These are phyloP conservation scores for Lactarius sanguifluus DNA, from an alignment of 768 basidiomycete species.

Conservation along the genomic window DNA sequence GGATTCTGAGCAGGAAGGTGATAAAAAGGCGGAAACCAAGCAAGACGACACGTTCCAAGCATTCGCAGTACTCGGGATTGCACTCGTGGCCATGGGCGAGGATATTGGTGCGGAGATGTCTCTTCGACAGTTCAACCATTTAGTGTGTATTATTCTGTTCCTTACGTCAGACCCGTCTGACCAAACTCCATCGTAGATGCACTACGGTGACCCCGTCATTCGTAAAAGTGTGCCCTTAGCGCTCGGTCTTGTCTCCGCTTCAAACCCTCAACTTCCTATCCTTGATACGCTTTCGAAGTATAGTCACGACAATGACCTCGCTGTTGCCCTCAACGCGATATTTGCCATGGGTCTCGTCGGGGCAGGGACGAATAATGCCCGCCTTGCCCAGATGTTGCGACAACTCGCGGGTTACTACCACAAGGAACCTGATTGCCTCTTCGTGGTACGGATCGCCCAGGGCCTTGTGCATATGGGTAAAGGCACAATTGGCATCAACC, in stretches of 20 bases:
- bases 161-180: slow-evolving; percentile 29
- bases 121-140: slow-evolving; percentile 94
- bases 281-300: slow-evolving; percentile 98
- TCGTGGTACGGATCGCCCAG: slow-evolving; percentile 94
- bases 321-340: slow-evolving; percentile 94
- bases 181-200: slow-evolving; percentile 66
- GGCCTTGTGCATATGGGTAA: slow-evolving; percentile 99
- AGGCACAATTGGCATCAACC: slow-evolving; percentile 94
- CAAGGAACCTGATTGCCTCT: slow-evolving; percentile 95
- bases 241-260: slow-evolving; percentile 90
- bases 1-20: slow-evolving; percentile 56
- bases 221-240: slow-evolving; percentile 93
- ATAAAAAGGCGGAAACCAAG: slow-evolving; percentile 49
- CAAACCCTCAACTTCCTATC: slow-evolving; percentile 91
- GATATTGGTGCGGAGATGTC: slow-evolving; percentile 98
- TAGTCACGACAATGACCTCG: slow-evolving; percentile 97
- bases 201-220: slow-evolving; percentile 92
- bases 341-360: slow-evolving; percentile 99
- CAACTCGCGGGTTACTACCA: slow-evolving; percentile 97
- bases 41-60: slow-evolving; percentile 83
- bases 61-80: slow-evolving; percentile 90
- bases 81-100: slow-evolving; percentile 96
- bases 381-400: slow-evolving; percentile 95
- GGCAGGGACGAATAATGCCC: slow-evolving; percentile 98
- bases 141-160: slow-evolving; percentile 52